Percentiles rank a stretch among this genome's conserved stretches.
phyloP scores from a whole-genome alignment of 345 rosid species.

The Eucalyptus cloeziana region DNA sequence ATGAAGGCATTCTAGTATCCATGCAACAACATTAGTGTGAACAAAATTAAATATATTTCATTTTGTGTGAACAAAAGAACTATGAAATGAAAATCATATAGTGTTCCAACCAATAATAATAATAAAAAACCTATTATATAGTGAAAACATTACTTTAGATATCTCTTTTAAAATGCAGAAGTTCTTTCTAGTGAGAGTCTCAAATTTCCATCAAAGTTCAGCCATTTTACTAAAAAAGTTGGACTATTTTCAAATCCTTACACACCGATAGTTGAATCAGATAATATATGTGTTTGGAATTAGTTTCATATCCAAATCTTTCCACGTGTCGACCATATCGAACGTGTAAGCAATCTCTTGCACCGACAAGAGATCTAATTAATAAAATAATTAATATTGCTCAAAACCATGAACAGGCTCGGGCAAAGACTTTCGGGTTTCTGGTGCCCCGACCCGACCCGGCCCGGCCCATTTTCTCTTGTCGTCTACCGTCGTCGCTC shows the following conservation, averaged over 20 bases:
- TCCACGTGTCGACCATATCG: neutral
- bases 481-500: neutral
- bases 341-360: neutral
- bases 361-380: neutral
- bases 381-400: neutral
- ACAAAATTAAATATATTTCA: neutral
- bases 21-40: neutral
- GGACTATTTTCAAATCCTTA: neutral
- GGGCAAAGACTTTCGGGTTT: neutral
- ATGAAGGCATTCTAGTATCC: neutral
- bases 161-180: neutral
- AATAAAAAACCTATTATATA: too few relatives aligned
- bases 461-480: too few relatives aligned
- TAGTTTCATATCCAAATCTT: neutral
- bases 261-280: rapidly evolving
- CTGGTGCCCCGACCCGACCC: too few relatives aligned
- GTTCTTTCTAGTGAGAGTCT: neutral
- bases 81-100: neutral
- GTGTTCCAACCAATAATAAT: too few relatives aligned
- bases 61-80: neutral
- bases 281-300: neutral
- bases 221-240: rapidly evolving
- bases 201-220: rapidly evolving
- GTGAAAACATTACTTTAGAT: rapidly evolving
- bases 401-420: neutral